phyloP scores from a whole-genome alignment of 371 early-diverging fungal genomes.

The Mortierella sp. region DNA sequence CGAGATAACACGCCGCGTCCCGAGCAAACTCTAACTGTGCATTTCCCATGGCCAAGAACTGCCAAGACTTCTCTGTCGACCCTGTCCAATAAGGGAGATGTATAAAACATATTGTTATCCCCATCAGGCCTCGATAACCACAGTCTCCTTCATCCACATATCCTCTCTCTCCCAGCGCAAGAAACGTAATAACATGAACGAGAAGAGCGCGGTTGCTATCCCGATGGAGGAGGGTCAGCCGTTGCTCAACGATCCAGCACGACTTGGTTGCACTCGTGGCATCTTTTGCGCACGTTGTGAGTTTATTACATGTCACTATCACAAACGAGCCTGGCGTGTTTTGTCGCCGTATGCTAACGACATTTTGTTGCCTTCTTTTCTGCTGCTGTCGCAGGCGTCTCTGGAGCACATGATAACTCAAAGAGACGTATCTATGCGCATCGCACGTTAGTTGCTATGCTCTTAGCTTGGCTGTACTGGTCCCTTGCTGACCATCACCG shows the following conservation, averaged over 20 bases:
- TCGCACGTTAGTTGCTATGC: slow-evolving; percentile 4
- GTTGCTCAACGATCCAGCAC: background rate
- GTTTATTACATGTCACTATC: background rate
- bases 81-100: too few species aligned
- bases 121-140: too few species aligned
- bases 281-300: slow-evolving; percentile 16
- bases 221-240: slow-evolving; percentile 5
- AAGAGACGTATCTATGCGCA: slow-evolving; percentile 2
- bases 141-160: too few species aligned
- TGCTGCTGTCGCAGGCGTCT: background rate
- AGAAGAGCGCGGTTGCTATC: slow-evolving; percentile 10
- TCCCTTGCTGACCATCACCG: background rate
- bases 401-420: slow-evolving; percentile 4
- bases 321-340: too few species aligned
- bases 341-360: too few species aligned
- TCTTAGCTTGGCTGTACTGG: slow-evolving; percentile 9
- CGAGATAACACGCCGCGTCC: too few species aligned
- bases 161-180: background rate
- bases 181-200: background rate
- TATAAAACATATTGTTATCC: too few species aligned
- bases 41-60: too few species aligned
- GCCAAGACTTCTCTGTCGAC: too few species aligned
- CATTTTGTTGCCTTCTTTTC: background rate
- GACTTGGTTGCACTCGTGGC: slow-evolving; percentile 8
- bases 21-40: too few species aligned